phyloP scores from a whole-genome alignment of 371 early-diverging fungal species.

The Saksenaea oblongispora region DNA sequence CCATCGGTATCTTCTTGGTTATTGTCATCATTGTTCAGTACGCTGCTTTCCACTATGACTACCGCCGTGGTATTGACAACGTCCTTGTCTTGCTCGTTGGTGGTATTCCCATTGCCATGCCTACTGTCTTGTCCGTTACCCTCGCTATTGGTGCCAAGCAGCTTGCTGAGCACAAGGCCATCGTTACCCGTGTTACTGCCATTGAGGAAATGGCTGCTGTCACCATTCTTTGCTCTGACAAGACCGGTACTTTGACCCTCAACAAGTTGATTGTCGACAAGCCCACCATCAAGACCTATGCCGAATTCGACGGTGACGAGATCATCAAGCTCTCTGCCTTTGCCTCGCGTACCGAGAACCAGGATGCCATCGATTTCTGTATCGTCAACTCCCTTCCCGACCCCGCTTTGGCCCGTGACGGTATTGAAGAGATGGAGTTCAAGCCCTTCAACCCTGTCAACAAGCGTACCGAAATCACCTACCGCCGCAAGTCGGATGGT shows the following conservation, averaged over 20 bases:
- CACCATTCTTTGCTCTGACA: conserved; percentile 89
- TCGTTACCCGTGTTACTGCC: conserved; percentile 79
- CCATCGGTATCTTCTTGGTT: conserved; percentile 70
- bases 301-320: conserved; percentile 49
- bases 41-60: conserved; percentile 68
- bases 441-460: conserved; percentile 82
- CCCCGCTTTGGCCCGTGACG: conserved; percentile 54
- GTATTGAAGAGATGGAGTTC: conserved; percentile 67
- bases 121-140: conserved; percentile 84
- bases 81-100: conserved; percentile 71
- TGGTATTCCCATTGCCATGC: conserved; percentile 77
- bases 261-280: conserved; percentile 79
- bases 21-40: conserved; percentile 78
- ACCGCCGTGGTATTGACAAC: conserved; percentile 69
- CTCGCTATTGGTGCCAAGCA: conserved; percentile 89
- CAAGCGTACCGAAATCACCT: conserved; percentile 81
- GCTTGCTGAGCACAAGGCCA: conserved; percentile 88
- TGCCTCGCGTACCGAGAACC: conserved; percentile 65
- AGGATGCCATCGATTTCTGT: conserved; percentile 71
- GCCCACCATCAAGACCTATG: conserved; percentile 59
- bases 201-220: conserved; percentile 91
- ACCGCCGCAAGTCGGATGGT: conserved; percentile 58
- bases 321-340: conserved; percentile 61
- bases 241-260: conserved; percentile 92
- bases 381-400: conserved; percentile 62